Conservation (phyloP, 164 flowering plant genomes). For the Santalum album region DNA sequence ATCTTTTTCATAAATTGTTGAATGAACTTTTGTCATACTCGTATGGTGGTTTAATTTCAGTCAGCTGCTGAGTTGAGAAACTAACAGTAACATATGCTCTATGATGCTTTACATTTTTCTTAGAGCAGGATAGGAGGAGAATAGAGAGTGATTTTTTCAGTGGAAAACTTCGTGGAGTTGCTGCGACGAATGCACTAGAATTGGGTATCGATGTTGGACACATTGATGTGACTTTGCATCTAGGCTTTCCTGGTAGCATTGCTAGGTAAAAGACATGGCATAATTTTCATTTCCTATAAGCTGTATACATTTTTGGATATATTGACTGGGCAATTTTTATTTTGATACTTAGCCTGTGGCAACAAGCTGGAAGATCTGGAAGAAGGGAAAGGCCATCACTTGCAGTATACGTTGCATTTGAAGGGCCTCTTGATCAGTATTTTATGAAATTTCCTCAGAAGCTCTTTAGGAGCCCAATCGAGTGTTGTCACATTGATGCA, state of each 20-base stretch:
- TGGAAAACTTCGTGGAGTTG: constrained; percentile 84
- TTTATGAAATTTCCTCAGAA: constrained; percentile 81
- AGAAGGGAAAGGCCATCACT: constrained; percentile 82
- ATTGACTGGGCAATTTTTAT: background rate
- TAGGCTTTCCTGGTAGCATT: constrained; percentile 95
- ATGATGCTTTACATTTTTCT: background rate
- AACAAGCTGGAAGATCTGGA: constrained; percentile 97
- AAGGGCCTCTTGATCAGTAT: constrained; percentile 90
- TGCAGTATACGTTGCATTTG: constrained; percentile 90
- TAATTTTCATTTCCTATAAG: background rate
- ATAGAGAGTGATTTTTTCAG: constrained; percentile 81
- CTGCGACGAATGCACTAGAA: constrained; percentile 97
- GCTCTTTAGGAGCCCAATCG: constrained; percentile 74
- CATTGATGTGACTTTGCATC: constrained; percentile 90
- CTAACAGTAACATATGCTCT: background rate
- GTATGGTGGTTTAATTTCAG: too few species aligned
- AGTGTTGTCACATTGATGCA: constrained; percentile 80
- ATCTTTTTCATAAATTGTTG: too few species aligned
- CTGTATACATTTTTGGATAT: background rate
- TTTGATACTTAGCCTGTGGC: constrained; percentile 66
- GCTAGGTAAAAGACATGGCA: constrained; percentile 47
- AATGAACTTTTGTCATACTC: too few species aligned
- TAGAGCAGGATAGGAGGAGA: constrained; percentile 27
- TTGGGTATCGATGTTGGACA: constrained; percentile 97
- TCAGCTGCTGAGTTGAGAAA: background rate